Percentiles rank a stretch among this genome's conserved stretches.
These are phyloP conservation scores for Ceriops decandra DNA, from an alignment of 345 rosid species.

Conservation along the genomic window DNA sequence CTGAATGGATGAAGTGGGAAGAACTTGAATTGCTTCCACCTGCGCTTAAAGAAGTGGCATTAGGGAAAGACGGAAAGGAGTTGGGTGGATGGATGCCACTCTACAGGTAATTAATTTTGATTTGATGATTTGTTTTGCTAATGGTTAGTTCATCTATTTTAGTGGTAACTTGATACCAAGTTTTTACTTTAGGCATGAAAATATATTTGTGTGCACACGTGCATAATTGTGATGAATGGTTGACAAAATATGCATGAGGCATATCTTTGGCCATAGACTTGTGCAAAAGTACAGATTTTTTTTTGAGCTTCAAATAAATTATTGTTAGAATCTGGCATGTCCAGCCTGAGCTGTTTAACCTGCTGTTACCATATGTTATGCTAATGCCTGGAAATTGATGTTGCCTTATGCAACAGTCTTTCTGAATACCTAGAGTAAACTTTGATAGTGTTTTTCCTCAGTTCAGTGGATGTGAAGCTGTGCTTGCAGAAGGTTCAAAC, in stretches of 20 bases:
- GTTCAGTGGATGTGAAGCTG: conserved; percentile 63
- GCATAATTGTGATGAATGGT: no score
- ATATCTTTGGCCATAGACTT: no score
- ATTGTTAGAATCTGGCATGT: no score
- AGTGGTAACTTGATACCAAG: neutral
- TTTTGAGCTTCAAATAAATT: no score
- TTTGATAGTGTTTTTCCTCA: conserved; percentile 30
- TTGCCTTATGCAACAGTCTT: no score
- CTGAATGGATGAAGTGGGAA: conserved; percentile 69
- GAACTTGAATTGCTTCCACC: conserved; percentile 55
- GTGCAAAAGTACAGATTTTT: no score
- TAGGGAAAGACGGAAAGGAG: conserved; percentile 59
- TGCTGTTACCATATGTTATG: no score
- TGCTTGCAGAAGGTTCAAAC: conserved; percentile 60
- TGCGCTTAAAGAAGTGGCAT: conserved; percentile 43
- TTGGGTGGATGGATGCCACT: conserved; percentile 82
- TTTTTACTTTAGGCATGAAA: no score
- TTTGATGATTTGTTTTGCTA: neutral
- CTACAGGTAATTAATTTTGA: conserved; percentile 49
- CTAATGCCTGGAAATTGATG: no score
- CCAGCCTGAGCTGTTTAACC: no score
- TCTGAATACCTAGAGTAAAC: neutral
- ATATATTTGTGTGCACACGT: no score
- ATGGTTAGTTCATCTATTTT: neutral
- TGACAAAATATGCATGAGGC: no score